Evolutionary conservation across 2,329 filamentous ascomycete genomes (phyloP).

Genomic region (Ambrosiella beaveri): DNA sequence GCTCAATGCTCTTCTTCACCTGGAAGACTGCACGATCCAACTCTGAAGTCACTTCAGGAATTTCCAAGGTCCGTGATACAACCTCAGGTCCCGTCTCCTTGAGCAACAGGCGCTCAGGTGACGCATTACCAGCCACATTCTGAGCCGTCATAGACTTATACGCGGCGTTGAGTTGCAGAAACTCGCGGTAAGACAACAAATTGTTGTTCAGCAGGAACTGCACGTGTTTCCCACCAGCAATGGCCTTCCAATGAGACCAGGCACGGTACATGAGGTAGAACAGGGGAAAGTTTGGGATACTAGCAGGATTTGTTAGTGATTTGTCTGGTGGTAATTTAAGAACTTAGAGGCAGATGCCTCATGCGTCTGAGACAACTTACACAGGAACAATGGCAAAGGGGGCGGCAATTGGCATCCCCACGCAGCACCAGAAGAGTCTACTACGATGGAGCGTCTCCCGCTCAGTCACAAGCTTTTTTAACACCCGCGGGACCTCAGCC

Average conservation of each 20-base stretch:
- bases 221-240: constrained; percentile 69
- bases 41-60: constrained; percentile 55
- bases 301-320: constrained; percentile 20
- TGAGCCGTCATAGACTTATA: constrained; percentile 30
- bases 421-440: constrained; percentile 62
- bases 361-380: constrained; percentile 38
- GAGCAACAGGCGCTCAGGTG: constrained; percentile 15
- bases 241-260: constrained; percentile 80
- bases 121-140: neutral
- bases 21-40: constrained; percentile 63
- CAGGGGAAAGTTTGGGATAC: constrained; percentile 85
- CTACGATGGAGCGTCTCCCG: constrained; percentile 60
- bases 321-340: neutral
- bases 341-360: neutral
- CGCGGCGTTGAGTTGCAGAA: constrained; percentile 52
- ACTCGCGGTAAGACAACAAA: constrained; percentile 49
- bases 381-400: constrained; percentile 74
- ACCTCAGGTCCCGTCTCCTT: constrained; percentile 13
- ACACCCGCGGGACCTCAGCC: constrained; percentile 44
- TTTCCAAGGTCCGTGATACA: constrained; percentile 36
- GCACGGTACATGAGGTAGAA: constrained; percentile 87
- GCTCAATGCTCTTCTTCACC: constrained; percentile 36
- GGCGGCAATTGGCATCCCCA: constrained; percentile 65
- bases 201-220: constrained; percentile 63
- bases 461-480: constrained; percentile 60